Conservation (phyloP, 2,329 filamentous ascomycete species). For the Calonectria pauciramosa region DNA sequence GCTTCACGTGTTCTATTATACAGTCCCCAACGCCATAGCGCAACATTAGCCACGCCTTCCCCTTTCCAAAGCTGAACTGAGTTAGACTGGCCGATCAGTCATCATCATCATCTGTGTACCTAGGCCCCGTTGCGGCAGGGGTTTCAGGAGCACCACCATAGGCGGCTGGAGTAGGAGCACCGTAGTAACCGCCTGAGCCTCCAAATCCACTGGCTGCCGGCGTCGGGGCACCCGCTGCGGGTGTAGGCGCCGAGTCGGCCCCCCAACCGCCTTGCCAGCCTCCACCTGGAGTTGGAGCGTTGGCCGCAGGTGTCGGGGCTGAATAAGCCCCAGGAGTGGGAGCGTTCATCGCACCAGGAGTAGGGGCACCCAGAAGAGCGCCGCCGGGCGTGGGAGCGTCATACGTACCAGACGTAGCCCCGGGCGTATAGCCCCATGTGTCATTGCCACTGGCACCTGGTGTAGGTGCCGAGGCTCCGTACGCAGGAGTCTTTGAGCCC, state of each 20-base stretch:
- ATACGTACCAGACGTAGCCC: slow-evolving; percentile 65
- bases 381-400: slow-evolving; percentile 80
- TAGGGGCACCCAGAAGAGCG: slow-evolving; percentile 70
- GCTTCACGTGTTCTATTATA: slow-evolving; percentile 21
- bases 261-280: slow-evolving; percentile 73
- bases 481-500: slow-evolving; percentile 84
- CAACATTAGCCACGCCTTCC: neutral
- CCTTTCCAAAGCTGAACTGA: neutral
- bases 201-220: slow-evolving; percentile 67
- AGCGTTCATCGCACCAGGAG: slow-evolving; percentile 74
- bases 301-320: slow-evolving; percentile 74
- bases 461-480: slow-evolving; percentile 71
- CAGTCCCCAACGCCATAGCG: slow-evolving; percentile 20
- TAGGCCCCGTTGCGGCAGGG: slow-evolving; percentile 70
- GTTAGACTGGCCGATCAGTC: slow-evolving; percentile 34
- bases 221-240: slow-evolving; percentile 76
- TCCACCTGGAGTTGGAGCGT: slow-evolving; percentile 78
- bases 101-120: slow-evolving; percentile 69
- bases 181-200: slow-evolving; percentile 65
- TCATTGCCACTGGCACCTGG: slow-evolving; percentile 71
- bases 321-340: slow-evolving; percentile 79
- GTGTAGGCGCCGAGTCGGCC: slow-evolving; percentile 75
- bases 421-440: slow-evolving; percentile 72
- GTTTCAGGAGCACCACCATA: slow-evolving; percentile 69
- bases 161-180: slow-evolving; percentile 76